Conservation (phyloP, 768 basidiomycete species). For the Fomitopsis serialis region DNA sequence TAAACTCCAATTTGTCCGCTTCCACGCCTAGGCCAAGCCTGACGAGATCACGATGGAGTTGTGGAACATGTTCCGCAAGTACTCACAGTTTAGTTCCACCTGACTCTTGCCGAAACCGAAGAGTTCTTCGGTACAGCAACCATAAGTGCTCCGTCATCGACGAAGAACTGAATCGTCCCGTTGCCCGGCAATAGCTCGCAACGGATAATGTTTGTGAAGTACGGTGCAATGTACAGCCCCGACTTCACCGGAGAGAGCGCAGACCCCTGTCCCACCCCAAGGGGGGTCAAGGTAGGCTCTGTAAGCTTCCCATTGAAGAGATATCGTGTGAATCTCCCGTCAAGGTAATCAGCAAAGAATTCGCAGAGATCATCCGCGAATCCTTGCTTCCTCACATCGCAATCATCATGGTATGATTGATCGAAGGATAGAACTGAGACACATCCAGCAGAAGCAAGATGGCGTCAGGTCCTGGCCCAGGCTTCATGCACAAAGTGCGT, state of each 20-base stretch:
- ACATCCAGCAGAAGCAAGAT: conserved; percentile 13
- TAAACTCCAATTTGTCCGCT: conserved; percentile 10
- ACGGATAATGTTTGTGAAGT: conserved; percentile 5
- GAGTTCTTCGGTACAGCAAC: not conserved
- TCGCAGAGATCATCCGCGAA: conserved; percentile 4
- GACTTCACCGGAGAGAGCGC: conserved; percentile 12
- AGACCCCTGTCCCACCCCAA: conserved; percentile 13
- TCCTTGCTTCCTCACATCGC: conserved; percentile 7
- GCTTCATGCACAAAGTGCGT: conserved; percentile 8
- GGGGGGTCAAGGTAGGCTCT: not conserved
- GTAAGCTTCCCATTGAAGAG: conserved; percentile 2
- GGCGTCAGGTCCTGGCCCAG: conserved; percentile 6
- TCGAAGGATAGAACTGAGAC: conserved; percentile 15
- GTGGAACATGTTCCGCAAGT: not conserved
- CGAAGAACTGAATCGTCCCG: conserved; percentile 7
- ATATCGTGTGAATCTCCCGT: conserved; percentile 6
- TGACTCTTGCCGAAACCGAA: not conserved
- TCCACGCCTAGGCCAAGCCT: conserved; percentile 8
- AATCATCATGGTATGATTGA: conserved; percentile 10
- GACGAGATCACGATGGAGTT: not conserved
- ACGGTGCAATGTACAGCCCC: conserved; percentile 11
- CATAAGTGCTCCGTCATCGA: conserved; percentile 11
- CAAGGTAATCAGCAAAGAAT: conserved; percentile 11
- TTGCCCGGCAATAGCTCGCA: not conserved
- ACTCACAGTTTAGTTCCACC: not conserved